These are phyloP conservation scores for Zychaea mexicana DNA, from an alignment of 371 early-diverging fungal genomes.

Conservation along the genomic window DNA sequence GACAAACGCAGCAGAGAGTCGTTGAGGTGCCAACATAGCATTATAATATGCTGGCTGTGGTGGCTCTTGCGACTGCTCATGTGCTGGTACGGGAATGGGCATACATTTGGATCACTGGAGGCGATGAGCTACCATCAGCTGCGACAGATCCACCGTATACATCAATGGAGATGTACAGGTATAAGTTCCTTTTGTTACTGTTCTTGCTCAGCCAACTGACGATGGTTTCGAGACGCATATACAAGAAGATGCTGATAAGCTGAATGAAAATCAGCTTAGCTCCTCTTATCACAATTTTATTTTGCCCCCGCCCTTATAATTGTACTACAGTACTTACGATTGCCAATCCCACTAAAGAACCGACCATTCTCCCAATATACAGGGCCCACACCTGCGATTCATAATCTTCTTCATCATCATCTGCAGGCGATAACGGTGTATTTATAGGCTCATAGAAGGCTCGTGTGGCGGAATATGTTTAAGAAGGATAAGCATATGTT, in stretches of 20 bases:
- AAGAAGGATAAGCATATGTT: too few relatives aligned
- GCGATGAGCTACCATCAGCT: neutral
- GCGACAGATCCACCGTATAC: neutral
- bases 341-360: neutral
- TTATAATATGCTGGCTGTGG: neutral
- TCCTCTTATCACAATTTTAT: neutral
- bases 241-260: neutral
- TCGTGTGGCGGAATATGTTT: too few relatives aligned
- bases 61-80: neutral
- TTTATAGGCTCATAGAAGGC: too few relatives aligned
- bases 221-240: neutral
- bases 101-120: neutral
- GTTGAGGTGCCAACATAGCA: neutral
- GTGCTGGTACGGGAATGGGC: neutral
- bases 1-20: neutral
- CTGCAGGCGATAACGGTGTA: too few relatives aligned
- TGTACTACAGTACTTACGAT: constrained; percentile 3
- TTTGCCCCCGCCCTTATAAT: too few relatives aligned
- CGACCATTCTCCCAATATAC: neutral
- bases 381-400: neutral
- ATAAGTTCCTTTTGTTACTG: neutral
- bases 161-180: neutral
- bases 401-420: neutral
- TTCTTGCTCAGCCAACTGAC: neutral
- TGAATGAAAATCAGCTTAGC: neutral